Base-by-base conservation (phyloP, 2,329 filamentous ascomycete species). In the Claviceps paspali region DNA sequence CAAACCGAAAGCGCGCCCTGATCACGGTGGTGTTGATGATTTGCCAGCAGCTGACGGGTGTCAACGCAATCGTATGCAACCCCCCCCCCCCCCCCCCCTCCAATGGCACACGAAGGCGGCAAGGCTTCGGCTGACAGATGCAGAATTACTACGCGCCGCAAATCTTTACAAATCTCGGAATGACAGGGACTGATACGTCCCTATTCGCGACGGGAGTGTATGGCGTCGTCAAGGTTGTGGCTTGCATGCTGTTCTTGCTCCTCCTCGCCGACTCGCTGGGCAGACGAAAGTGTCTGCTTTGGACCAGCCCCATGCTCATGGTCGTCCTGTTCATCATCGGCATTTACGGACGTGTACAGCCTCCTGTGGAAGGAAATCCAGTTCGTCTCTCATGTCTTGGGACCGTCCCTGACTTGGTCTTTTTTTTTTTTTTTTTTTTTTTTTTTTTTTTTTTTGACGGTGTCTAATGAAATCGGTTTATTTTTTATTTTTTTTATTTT, bases 131-230 rank as follows among this genome's bases (percentile, higher is more conserved):
- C n/a, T n/a, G n/a, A n/a, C n/a, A n/a, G 5, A 1, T 7, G 24
- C 38, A 60, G 50, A 73, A 79, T 53, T 80, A 80, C 60, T 81
- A 80, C 48, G 73, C 76, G 0, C 79, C 79, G 0, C 67, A 71
- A 38, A 82, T 84, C 47, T 84, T 84, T 60, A 59, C 61, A 31
- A 67, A 73, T 45, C 63, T 83, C 2, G 79, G 79, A 14, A 64
- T 84, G 46, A 54, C 52, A 18, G 61, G 62, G 10, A 74, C 67
- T 5, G 54, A 67, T 28, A 65, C 69, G 29, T 72, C 70, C 14
- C 69, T 84, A 18, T 81, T 84, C 52, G 78, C 80, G 4, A 83
- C 79, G 0, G 79, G 80, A 29, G 70, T 84, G 45, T 84, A 83
- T 51, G 79, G 79, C 19, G 67, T 83, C 38, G 71, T 82, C 39